Conservation (phyloP, 1,284 basidiomycete species). For the Ustilago crameri region DNA sequence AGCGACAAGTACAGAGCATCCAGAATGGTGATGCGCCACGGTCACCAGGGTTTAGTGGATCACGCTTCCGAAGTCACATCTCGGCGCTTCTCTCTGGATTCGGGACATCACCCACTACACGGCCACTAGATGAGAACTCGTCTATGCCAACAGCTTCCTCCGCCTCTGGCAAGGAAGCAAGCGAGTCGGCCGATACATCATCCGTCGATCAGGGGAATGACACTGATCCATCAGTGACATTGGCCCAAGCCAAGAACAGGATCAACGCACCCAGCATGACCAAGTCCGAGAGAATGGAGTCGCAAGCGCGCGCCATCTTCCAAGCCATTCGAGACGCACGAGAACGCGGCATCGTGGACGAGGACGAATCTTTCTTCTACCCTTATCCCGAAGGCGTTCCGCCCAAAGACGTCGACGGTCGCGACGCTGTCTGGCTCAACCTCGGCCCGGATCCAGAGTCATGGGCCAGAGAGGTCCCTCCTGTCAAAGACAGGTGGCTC, state of each 20-base stretch:
- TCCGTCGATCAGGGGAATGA: too few species aligned
- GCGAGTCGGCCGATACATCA: not conserved
- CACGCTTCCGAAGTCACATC: constrained; percentile 32
- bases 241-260: constrained; percentile 1
- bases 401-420: constrained; percentile 21
- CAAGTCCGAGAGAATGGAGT: constrained; percentile 47
- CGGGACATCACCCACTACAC: constrained; percentile 18
- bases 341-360: constrained; percentile 43
- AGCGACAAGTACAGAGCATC: constrained; percentile 7
- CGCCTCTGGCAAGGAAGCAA: too few species aligned
- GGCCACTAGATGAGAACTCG: not conserved
- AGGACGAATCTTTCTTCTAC: constrained; percentile 52
- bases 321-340: constrained; percentile 43
- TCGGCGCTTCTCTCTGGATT: constrained; percentile 23
- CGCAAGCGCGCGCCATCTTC: constrained; percentile 47
- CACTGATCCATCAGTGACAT: too few species aligned
- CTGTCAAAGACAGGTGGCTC: constrained; percentile 45
- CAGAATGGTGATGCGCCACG: constrained; percentile 1
- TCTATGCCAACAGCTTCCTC: not conserved
- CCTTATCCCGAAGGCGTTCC: constrained; percentile 41
- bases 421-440: constrained; percentile 39
- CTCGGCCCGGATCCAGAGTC: constrained; percentile 40
- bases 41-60: constrained; percentile 27
- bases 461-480: constrained; percentile 38
- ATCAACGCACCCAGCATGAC: constrained; percentile 11